Percentiles rank a stretch among this genome's conserved stretches.
phyloP scores from a whole-genome alignment of 192 early-diverging fungal species.

The Thamnidium elegans region DNA sequence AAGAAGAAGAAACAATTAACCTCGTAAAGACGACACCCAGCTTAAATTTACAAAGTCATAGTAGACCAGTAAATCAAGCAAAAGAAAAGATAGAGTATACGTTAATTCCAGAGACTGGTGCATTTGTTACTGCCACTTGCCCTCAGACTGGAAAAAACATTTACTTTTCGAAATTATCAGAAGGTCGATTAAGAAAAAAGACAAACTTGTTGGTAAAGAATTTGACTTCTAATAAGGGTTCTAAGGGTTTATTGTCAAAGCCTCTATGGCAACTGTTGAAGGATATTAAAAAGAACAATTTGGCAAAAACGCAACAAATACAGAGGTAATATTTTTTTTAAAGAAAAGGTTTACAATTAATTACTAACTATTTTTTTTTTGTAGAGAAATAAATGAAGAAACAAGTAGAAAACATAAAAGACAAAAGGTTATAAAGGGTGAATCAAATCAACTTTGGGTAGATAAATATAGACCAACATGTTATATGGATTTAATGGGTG shows the following conservation, averaged over 20 bases:
- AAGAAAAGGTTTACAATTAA: background rate
- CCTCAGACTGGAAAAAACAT: conserved; percentile 34
- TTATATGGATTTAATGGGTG: conserved; percentile 87
- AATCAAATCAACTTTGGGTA: conserved; percentile 63
- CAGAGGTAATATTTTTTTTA: conserved; percentile 10
- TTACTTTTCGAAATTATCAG: conserved; percentile 43
- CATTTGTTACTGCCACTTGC: conserved; percentile 39
- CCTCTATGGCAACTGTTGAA: conserved; percentile 25
- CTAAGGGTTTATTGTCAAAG: conserved; percentile 8
- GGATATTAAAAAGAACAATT: conserved; percentile 5
- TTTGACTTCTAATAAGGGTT: background rate
- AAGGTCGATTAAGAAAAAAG: conserved; percentile 14
- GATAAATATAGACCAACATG: conserved; percentile 84
- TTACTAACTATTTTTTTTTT: background rate
- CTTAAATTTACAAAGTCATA: no score
- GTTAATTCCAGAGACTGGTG: conserved; percentile 40
- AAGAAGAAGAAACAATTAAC: background rate
- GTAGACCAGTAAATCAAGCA: background rate
- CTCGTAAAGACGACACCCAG: background rate
- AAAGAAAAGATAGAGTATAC: conserved; percentile 27
- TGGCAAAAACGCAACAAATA: background rate
- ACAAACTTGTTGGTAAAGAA: background rate
- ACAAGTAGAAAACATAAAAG: background rate
- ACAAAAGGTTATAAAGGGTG: background rate
- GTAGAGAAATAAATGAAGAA: conserved; percentile 1